Evolutionary conservation across 345 rosid species (phyloP), one percentile per base, ranked within the genome.

Genomic region (Combretum micranthum): DNA sequence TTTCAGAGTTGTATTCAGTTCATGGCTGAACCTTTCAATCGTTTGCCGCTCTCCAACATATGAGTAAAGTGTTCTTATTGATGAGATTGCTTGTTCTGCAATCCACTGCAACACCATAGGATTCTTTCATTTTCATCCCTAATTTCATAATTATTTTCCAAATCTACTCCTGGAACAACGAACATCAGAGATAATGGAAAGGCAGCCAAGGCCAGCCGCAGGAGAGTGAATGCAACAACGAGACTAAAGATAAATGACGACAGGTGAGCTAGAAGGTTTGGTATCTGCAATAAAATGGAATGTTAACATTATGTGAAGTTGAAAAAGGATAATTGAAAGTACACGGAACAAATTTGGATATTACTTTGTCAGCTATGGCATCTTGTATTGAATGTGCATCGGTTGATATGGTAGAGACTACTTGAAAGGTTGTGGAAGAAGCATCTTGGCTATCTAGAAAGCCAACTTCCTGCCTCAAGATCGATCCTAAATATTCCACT

Each of bases 81-180:
- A 76, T 25, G 83, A 76, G 56, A 77, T 47, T 3, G 90, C 80
- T 56, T 81, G 90, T 64, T 79, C 86, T 0, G 70, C 83, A 0
- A 79, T 65, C 18, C 81, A 81, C 81, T 10, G 80, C 84, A 3
- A 72, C 55, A 17, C 61, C 78, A 23, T 77, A 84, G 43, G 76
- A 61, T 54, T 66, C 78, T 57, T 71, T 71, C n/a, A 52, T 53
- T 53, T 70, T 69, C 5, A n/a, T 48, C 42, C 83, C 81, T n/a
- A 75, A 55, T 9, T 55, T 48, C 73, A 69, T 75, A 25, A 79
- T 57, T 21, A 65, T 61, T 68, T 69, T 79, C 44, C 90, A 80
- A 17, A 75, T 60, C 65, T 1, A 84, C 37, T 56, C 78, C 80
- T 0, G 83, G 84, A 50, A 73, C 43, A 9, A 77, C 18, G 42